Percentiles rank a stretch among this genome's conserved stretches.
These are phyloP conservation scores for Ceratocystis colombiana DNA, from an alignment of 2,329 filamentous ascomycete genomes.

Conservation along the genomic window DNA sequence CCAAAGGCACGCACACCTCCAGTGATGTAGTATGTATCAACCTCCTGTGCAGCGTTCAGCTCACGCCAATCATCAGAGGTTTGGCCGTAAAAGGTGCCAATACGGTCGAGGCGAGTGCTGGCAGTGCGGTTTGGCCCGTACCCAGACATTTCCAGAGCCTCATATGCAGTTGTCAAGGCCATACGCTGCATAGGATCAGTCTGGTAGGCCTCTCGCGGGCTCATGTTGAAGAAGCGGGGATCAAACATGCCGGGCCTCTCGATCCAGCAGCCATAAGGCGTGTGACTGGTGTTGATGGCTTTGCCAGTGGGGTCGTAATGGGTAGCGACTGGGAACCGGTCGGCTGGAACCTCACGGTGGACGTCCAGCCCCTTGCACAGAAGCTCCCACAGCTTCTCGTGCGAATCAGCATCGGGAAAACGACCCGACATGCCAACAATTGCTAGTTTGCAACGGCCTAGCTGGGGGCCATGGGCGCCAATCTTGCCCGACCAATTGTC, in stretches of 20 bases:
- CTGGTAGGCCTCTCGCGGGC: constrained; percentile 63
- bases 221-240: constrained; percentile 73
- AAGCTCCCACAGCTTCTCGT: constrained; percentile 51
- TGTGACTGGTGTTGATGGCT: constrained; percentile 56
- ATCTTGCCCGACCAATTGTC: constrained; percentile 33
- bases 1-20: constrained; percentile 43
- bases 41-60: constrained; percentile 61
- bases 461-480: constrained; percentile 39
- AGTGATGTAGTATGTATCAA: constrained; percentile 47
- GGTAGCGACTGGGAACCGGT: constrained; percentile 56
- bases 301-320: constrained; percentile 60
- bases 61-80: constrained; percentile 72
- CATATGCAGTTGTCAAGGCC: constrained; percentile 64
- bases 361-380: constrained; percentile 58
- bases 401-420: constrained; percentile 36
- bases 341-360: constrained; percentile 50
- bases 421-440: constrained; percentile 57
- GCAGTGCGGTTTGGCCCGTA: constrained; percentile 57
- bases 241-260: constrained; percentile 66
- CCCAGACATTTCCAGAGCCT: constrained; percentile 68
- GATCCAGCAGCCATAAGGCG: constrained; percentile 60
- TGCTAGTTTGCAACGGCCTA: constrained; percentile 58
- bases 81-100: constrained; percentile 67
- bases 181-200: constrained; percentile 68
- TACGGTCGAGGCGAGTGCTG: constrained; percentile 47